Base-by-base conservation (phyloP, 1,284 basidiomycete species). In the Trametes hirsuta region DNA sequence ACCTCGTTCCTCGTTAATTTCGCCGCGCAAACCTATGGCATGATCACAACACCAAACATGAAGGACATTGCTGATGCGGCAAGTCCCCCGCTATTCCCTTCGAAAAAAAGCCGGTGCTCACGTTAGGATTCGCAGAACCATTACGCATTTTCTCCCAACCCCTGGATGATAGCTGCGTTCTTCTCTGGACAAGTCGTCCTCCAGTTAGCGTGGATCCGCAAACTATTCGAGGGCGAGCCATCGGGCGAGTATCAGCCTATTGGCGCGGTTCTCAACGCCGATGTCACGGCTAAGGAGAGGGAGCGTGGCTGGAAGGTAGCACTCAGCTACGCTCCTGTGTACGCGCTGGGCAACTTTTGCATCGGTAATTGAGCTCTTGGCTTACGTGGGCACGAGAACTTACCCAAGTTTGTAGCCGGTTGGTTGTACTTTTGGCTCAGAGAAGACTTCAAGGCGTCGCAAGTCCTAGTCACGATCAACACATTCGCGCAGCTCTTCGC, bases 391-490 rank as follows among this genome's bases (percentile, higher is more conserved):
- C 4, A 9, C 3, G 9, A 4, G 36, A 18, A 21, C 36, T 44
- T 11, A 36, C 2, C 2, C 4, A 21, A 2, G n/a, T 12, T 42
- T 10, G 21, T 45, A 76, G 75, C 73, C 11, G 73, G 68, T 1
- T 77, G 75, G 75, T 68, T 75, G 36, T 55, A 70, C 46, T 75
- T 76, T 64, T 75, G 75, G 74, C 66, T 72, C n/a, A 64, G 66
- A 41, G 62, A 71, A 50, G 58, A 65, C 37, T 77, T 77, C 65
- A 59, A 55, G 22, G 50, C 62, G 14, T 73, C 72, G 6, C 72
- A 75, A 57, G 60, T 68, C 1, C 59, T 75, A 12, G 73, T 75
- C 36, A 72, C 71, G 2, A 62, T 74, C 64, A 76, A 77, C 67
- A 69, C 69, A 11, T n/a, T 71, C 45, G 65, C 68, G 12, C 75